Evolutionary conservation across 1,284 basidiomycete species (phyloP), one percentile per base, ranked within the genome.

Genomic region (Boletus mariae): DNA sequence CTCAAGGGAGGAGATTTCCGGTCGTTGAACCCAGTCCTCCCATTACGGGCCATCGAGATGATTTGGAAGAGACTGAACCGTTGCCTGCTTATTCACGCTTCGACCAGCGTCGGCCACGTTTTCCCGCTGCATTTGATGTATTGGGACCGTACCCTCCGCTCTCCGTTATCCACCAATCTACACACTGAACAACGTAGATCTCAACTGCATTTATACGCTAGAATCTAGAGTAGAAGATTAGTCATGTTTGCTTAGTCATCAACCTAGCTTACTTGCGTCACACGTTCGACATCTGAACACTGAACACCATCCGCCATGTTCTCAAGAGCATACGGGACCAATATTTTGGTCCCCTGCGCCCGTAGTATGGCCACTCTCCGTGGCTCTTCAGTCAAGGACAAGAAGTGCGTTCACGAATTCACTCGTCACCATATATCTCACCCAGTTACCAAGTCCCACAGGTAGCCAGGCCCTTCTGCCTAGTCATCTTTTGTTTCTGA

Each of bases 121-220:
- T 62, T 31, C 59, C 59, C 12, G 11, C 17, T 4, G 63, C 58
- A 17, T 47, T 57, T 9, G 55, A 57, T 44, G 47, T 51, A 0
- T 38, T 68, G 49, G 69, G 69, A 2, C 68, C 69, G 42, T 70
- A 68, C 35, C 66, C 69, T 1, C 55, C 59, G 4, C n/a, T 58
- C 37, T 50, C 69, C 20, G 7, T 48, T 25, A 38, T 69, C 6
- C n/a, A 42, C 35, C 46, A 13, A 26, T 42, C 23, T 34, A n/a
- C 45, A 17, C 51, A 5, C 17, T 38, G 9, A 38, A 38, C 17
- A 20, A 8, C 15, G 5, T 35, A 35, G 13, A 35, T 15, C 11
- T 35, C 37, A n/a, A 15, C 7, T 26, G 20, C n/a, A 45, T 34
- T 31, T 31, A 31, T 31, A 12, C 11, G 31, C 31, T 31, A 54